A percentile compares a stretch with the other conserved stretches of the same genome.
These are phyloP conservation scores for Cornus suecica DNA, from an alignment of 148 eudicot species.

Conservation along the genomic window DNA sequence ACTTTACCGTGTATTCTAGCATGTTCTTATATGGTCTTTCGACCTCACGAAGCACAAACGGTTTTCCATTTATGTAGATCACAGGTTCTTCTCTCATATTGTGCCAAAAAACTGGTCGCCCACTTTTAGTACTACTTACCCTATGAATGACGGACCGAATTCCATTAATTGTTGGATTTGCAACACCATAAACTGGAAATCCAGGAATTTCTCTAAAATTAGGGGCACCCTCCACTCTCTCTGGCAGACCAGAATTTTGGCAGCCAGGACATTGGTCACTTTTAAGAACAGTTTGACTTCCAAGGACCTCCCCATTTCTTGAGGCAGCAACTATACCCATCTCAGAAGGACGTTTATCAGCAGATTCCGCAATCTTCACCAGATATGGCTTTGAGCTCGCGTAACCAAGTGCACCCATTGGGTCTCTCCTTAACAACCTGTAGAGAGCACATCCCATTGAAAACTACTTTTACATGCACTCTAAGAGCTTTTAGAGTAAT, in stretches of 20 bases:
- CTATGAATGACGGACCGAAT: conserved; percentile 83
- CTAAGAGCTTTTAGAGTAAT: neutral
- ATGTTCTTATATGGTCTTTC: conserved; percentile 96
- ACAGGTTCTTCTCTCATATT: conserved; percentile 99
- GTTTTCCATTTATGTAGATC: conserved; percentile 91
- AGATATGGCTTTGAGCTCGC: conserved; percentile 48
- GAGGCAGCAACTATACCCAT: conserved; percentile 82
- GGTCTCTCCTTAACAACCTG: conserved; percentile 92
- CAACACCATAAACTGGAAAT: conserved; percentile 95
- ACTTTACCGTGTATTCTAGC: conserved; percentile 85
- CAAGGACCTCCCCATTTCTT: conserved; percentile 88
- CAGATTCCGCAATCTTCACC: conserved; percentile 49
- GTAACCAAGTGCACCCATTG: conserved; percentile 96
- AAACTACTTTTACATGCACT: neutral
- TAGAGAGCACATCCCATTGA: conserved; percentile 19
- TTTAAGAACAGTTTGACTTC: conserved; percentile 94
- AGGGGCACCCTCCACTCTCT: conserved; percentile 97
- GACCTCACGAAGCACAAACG: conserved; percentile 98
- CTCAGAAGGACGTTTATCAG: conserved; percentile 76
- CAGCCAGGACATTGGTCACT: conserved; percentile 98
- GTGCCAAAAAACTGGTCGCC: conserved; percentile 89
- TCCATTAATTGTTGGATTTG: conserved; percentile 90
- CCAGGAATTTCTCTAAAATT: conserved; percentile 93
- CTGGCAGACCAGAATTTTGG: conserved; percentile 68
- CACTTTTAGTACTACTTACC: conserved; percentile 66